Evolutionary conservation across 2,329 filamentous ascomycete species (phyloP).

Genomic region (Teratosphaeria zuluensis): DNA sequence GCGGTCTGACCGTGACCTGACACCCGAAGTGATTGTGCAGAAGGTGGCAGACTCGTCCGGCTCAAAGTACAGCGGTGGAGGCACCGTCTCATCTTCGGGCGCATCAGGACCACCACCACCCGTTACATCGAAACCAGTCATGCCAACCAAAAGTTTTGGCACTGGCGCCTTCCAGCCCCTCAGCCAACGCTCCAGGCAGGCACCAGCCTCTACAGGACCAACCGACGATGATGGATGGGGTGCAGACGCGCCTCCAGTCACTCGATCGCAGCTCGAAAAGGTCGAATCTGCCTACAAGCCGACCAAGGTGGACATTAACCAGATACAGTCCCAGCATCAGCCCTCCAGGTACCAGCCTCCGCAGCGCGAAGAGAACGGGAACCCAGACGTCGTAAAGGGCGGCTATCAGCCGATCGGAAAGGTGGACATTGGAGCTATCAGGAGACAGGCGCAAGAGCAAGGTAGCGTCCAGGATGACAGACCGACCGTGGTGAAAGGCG

Average conservation of each 20-base stretch:
- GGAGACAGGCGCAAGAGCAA: slow-evolving; percentile 60
- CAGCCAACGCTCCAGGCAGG: slow-evolving; percentile 49
- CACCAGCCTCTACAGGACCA: slow-evolving; percentile 42
- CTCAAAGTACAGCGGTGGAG: slow-evolving; percentile 76
- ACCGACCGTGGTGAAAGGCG: slow-evolving; percentile 76
- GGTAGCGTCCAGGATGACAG: slow-evolving; percentile 56
- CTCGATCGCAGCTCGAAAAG: slow-evolving; percentile 79
- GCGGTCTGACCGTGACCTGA: slow-evolving; percentile 80
- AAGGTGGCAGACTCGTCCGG: slow-evolving; percentile 94
- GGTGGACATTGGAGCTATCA: slow-evolving; percentile 90
- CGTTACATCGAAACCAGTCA: slow-evolving; percentile 83
- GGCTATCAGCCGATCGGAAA: slow-evolving; percentile 92
- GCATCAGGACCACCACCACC: slow-evolving; percentile 54
- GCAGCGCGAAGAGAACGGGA: slow-evolving; percentile 36
- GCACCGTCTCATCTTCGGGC: slow-evolving; percentile 32
- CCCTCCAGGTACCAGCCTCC: slow-evolving; percentile 49
- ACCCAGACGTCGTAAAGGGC: slow-evolving; percentile 64
- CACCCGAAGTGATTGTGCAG: slow-evolving; percentile 76
- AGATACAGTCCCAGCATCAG: slow-evolving; percentile 65
- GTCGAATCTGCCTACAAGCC: slow-evolving; percentile 89
- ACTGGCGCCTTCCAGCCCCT: slow-evolving; percentile 56
- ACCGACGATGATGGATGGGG: slow-evolving; percentile 90
- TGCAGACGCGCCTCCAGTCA: slow-evolving; percentile 81
- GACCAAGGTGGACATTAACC: slow-evolving; percentile 87
- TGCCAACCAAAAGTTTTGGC: slow-evolving; percentile 58